A percentile compares a stretch with the other conserved stretches of the same genome.
phyloP scores from a whole-genome alignment of 441 rosid genomes.

The Heliophila coronopifolia region DNA sequence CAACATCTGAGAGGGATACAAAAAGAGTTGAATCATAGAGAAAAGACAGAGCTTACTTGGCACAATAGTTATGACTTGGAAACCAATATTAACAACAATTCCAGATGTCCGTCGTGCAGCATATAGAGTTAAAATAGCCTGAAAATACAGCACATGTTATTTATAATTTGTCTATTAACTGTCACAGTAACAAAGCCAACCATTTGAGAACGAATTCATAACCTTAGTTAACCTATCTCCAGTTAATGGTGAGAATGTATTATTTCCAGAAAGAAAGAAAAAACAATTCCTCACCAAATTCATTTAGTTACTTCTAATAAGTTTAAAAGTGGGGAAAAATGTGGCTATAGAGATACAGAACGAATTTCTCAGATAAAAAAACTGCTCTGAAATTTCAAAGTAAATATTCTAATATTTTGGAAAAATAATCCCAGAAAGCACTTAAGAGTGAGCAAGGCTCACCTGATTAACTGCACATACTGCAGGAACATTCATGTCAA shows the following conservation, averaged over 20 bases:
- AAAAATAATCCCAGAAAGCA: background rate
- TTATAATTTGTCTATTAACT: slow-evolving; percentile 4
- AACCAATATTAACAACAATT: slow-evolving; percentile 81
- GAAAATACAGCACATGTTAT: slow-evolving; percentile 19
- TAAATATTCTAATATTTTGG: background rate
- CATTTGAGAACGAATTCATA: background rate
- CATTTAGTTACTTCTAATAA: too few relatives aligned
- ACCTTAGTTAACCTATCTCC: background rate
- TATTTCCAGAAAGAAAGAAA: background rate
- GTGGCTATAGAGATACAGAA: background rate
- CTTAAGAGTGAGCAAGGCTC: slow-evolving; percentile 2
- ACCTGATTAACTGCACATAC: slow-evolving; percentile 90
- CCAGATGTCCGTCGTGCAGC: slow-evolving; percentile 74
- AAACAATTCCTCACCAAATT: background rate
- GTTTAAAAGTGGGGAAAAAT: background rate
- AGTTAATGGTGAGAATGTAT: background rate
- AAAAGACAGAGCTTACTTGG: slow-evolving; percentile 50
- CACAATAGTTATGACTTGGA: slow-evolving; percentile 76
- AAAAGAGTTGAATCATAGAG: background rate
- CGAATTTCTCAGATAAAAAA: background rate
- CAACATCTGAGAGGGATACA: background rate
- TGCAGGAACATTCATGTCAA: slow-evolving; percentile 85
- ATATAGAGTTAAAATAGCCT: slow-evolving; percentile 80
- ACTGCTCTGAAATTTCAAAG: background rate
- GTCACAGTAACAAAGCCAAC: background rate